Evolutionary conservation across 1,139 yeast genomes (phyloP), one percentile per base, ranked within the genome.

Genomic region (Groenewaldozyma auringiensis): DNA sequence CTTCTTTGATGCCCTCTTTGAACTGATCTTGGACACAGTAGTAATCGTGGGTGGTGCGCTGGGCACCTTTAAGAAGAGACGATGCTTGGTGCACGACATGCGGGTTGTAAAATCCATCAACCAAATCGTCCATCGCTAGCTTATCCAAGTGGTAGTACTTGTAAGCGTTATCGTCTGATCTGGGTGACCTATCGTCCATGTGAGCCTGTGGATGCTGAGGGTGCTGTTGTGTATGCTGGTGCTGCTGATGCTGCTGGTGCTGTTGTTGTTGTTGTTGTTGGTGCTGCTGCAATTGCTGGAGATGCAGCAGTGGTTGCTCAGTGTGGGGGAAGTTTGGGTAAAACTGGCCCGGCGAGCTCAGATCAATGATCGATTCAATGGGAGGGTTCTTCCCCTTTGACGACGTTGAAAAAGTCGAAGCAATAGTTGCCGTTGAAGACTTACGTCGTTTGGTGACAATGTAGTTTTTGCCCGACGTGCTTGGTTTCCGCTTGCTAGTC

Each of bases 91-190:
- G 49, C n/a, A 33, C 36, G 13, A 37, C 21, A 21, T 47, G 49
- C 6, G 49, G 49, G 25, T 47, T 40, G 43, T 47, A 47, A 25
- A 40, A 47, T 18, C 49, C 49, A 22, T 43, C 46, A 3, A 41
- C 43, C 22, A 43, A 25, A 11, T 45, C 47, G 14, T 44, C 47
- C 6, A 38, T 31, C 8, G 42, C 32, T 11, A 37, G 21, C 21
- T 41, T 32, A n/a, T 47, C 49, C 14, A 47, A 40, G n/a, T 42
- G 49, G 27, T 43, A 47, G 21, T 47, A 47, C 17, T 41, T 40
- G 41, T 47, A 47, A 9, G 40, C 36, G 21, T 41, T 34, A 11
- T 25, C 17, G 13, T 35, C 38, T 4, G 38, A 11, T 35, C 22
- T 16, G 9, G 38, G 38, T 25, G 29, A 25, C 29, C 29, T 6